Evolutionary conservation across 2,329 filamentous ascomycete species (phyloP).

Genomic region (Exophiala spinifera): DNA sequence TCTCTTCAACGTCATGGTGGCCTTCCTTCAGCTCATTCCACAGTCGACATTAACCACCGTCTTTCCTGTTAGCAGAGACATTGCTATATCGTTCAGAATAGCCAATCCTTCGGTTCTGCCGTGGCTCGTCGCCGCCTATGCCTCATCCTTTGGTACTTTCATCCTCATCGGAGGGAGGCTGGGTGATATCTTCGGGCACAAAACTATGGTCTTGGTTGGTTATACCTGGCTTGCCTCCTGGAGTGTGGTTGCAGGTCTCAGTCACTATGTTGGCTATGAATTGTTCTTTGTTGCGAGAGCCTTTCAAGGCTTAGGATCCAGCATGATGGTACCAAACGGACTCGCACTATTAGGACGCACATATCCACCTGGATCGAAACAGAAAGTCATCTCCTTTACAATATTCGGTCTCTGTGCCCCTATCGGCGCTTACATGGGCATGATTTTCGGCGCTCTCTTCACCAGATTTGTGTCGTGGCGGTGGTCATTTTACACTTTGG

Average conservation of each 20-base stretch:
- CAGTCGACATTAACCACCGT: conserved; percentile 37
- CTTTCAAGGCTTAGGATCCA: conserved; percentile 51
- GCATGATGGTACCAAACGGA: conserved; percentile 59
- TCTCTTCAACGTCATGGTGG: conserved; percentile 45
- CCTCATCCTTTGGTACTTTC: conserved; percentile 44
- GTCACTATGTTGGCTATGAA: conserved; percentile 35
- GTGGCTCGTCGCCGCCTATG: conserved; percentile 46
- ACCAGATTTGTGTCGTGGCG: conserved; percentile 42
- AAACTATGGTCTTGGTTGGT: conserved; percentile 41
- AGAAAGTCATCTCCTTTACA: conserved; percentile 56
- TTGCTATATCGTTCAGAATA: conserved; percentile 43
- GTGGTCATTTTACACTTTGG: conserved; percentile 44
- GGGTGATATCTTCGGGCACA: conserved; percentile 46
- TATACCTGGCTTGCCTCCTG: conserved; percentile 41
- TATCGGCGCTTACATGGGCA: conserved; percentile 40
- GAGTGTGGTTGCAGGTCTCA: conserved; percentile 41
- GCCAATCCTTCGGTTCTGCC: conserved; percentile 29
- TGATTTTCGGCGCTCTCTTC: conserved; percentile 24
- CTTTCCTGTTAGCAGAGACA: conserved; percentile 44
- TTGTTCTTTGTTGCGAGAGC: conserved; percentile 40
- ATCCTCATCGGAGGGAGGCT: conserved; percentile 45
- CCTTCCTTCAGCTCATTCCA: conserved; percentile 45
- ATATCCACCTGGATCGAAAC: conserved; percentile 49
- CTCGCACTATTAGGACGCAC: conserved; percentile 57
- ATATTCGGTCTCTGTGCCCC: conserved; percentile 46